These are phyloP conservation scores for Cryptococcus sp. DNA, from an alignment of 1,284 basidiomycete genomes.

Conservation along the genomic window DNA sequence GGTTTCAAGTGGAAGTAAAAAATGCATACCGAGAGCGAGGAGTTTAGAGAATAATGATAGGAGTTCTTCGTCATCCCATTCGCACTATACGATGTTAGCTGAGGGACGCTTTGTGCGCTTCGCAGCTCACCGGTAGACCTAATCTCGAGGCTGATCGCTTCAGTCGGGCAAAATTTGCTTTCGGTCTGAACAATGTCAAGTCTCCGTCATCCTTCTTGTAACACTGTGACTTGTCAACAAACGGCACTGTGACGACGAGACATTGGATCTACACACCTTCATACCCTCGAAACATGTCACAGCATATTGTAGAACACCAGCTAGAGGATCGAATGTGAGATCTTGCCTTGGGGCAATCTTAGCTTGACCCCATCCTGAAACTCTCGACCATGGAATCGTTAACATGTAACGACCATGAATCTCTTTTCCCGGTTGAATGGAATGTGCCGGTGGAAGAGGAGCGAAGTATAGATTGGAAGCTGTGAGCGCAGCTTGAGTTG, in stretches of 20 bases:
- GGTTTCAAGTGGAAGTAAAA: not conserved
- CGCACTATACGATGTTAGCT: conserved; percentile 13
- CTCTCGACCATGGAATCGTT: conserved; percentile 34
- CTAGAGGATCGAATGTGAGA: conserved; percentile 37
- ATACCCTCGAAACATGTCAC: conserved; percentile 47
- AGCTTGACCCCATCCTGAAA: conserved; percentile 42
- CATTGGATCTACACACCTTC: conserved; percentile 27
- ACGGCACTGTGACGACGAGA: not conserved
- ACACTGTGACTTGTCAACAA: conserved; percentile 19
- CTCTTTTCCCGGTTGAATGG: conserved; percentile 26
- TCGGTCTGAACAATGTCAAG: conserved; percentile 39
- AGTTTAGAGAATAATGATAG: conserved; percentile 38
- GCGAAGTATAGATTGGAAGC: conserved; percentile 38
- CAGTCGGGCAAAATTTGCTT: conserved; percentile 41
- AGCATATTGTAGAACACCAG: conserved; percentile 43
- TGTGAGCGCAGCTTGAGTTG: conserved; percentile 15
- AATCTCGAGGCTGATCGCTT: conserved; percentile 40
- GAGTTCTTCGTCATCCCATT: conserved; percentile 43
- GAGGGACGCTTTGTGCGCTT: not conserved
- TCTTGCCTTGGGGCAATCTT: conserved; percentile 34
- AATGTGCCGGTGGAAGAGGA: conserved; percentile 31
- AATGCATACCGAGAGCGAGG: conserved; percentile 30
- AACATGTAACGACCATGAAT: conserved; percentile 36
- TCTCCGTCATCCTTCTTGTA: conserved; percentile 41
- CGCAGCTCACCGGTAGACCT: conserved; percentile 36